Evolutionary conservation across 805 yeast species (phyloP).

Genomic region (Metschnikowia arizonensis): DNA sequence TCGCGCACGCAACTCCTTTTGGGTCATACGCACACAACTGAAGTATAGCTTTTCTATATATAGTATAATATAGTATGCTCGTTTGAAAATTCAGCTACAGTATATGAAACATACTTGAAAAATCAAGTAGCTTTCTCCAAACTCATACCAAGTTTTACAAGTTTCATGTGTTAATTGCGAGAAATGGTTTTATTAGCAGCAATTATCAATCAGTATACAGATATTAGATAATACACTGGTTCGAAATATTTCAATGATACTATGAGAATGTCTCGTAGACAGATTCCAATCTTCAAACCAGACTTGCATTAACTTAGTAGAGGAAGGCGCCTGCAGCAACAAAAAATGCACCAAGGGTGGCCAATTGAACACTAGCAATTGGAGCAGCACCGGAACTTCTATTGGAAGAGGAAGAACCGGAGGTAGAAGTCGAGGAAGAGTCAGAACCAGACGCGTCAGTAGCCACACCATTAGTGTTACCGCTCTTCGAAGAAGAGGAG

Average conservation of each 20-base stretch:
- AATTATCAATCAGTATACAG: neutral
- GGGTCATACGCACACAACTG: constrained; percentile 3
- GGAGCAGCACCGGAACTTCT: constrained; percentile 27
- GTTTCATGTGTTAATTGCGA: too few relatives aligned
- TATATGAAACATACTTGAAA: neutral
- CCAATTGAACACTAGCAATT: constrained; percentile 22
- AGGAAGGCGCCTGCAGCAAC: constrained; percentile 39
- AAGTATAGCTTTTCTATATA: too few relatives aligned
- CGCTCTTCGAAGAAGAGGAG: constrained; percentile 40
- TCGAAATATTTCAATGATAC: constrained; percentile 7
- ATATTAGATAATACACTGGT: constrained; percentile 2
- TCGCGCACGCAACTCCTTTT: constrained; percentile 1
- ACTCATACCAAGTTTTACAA: too few relatives aligned
- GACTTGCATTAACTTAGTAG: constrained; percentile 17
- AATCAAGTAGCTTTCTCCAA: too few relatives aligned
- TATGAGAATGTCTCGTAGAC: constrained; percentile 5
- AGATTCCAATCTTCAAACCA: neutral
- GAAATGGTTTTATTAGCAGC: neutral
- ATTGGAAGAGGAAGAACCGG: constrained; percentile 20
- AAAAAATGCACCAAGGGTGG: constrained; percentile 29
- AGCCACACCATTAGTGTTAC: constrained; percentile 22
- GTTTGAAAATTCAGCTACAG: neutral
- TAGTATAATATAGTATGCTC: too few relatives aligned
- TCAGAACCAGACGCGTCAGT: constrained; percentile 25
- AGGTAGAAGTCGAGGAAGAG: constrained; percentile 16